These are phyloP conservation scores for Alternaria solani DNA, from an alignment of 2,329 filamentous ascomycete species.

Conservation along the genomic window DNA sequence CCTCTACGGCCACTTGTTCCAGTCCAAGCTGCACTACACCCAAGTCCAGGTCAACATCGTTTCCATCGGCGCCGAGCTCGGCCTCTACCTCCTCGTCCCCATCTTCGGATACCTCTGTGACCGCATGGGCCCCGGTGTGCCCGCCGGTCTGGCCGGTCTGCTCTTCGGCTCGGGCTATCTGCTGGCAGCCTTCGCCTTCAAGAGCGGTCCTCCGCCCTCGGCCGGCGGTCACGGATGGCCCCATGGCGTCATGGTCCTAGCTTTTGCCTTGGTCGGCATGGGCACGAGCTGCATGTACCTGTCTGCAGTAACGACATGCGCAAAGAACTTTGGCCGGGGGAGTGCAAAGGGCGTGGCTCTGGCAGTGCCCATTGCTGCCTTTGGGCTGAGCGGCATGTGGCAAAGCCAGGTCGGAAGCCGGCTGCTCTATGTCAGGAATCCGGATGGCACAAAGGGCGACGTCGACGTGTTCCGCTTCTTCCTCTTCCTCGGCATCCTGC, in stretches of 20 bases:
- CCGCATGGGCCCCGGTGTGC: slow-evolving; percentile 78
- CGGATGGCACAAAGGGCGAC: slow-evolving; percentile 68
- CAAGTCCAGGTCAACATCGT: slow-evolving; percentile 93
- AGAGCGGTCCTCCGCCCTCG: slow-evolving; percentile 63
- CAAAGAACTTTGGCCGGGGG: slow-evolving; percentile 95
- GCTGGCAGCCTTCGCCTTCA: slow-evolving; percentile 81
- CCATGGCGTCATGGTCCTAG: slow-evolving; percentile 82
- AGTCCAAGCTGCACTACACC: slow-evolving; percentile 83
- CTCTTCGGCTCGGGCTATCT: slow-evolving; percentile 85
- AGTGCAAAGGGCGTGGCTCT: slow-evolving; percentile 88
- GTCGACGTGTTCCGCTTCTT: slow-evolving; percentile 87
- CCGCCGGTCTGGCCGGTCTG: slow-evolving; percentile 74
- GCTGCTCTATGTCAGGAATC: slow-evolving; percentile 73
- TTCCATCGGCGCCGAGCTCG: slow-evolving; percentile 84
- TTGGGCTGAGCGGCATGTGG: slow-evolving; percentile 96
- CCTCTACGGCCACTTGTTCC: slow-evolving; percentile 90
- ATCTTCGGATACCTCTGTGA: slow-evolving; percentile 92
- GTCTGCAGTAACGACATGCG: slow-evolving; percentile 88
- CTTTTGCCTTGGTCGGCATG: slow-evolving; percentile 83
- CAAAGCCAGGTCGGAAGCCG: slow-evolving; percentile 86
- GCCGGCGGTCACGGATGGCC: slow-evolving; percentile 68
- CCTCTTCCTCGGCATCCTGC: slow-evolving; percentile 77
- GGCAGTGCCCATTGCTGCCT: slow-evolving; percentile 88
- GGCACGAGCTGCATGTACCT: slow-evolving; percentile 92
- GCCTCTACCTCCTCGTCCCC: slow-evolving; percentile 91